Evolutionary conservation across 139 green algal genomes (phyloP).

Genomic region (Spirogloea muscicola): DNA sequence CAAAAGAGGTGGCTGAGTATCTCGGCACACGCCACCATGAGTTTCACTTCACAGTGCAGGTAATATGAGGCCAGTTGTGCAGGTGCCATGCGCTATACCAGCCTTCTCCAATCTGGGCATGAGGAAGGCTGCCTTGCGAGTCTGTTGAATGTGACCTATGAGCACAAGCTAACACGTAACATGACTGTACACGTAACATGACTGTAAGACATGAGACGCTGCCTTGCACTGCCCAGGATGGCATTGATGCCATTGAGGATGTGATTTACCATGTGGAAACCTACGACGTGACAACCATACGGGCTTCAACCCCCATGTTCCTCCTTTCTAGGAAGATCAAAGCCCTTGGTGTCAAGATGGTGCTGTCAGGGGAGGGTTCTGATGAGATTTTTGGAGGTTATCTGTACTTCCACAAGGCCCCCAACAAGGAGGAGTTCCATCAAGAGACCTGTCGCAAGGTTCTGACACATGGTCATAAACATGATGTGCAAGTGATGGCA

Average conservation of each 20-base stretch:
- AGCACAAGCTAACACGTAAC: too few relatives aligned
- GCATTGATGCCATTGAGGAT: slow-evolving; percentile 66
- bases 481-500: slow-evolving; percentile 92
- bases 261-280: slow-evolving; percentile 92
- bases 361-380: slow-evolving; percentile 88
- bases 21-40: slow-evolving; percentile 94
- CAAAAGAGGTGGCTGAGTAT: slow-evolving; percentile 79
- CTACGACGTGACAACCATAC: slow-evolving; percentile 49
- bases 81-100: not conserved
- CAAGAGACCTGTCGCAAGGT: slow-evolving; percentile 18
- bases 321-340: slow-evolving; percentile 93
- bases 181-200: too few relatives aligned
- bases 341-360: slow-evolving; percentile 87
- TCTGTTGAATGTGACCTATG: too few relatives aligned
- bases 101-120: not conserved
- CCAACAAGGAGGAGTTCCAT: slow-evolving; percentile 52
- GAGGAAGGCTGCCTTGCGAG: too few relatives aligned
- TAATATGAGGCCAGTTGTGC: too few relatives aligned
- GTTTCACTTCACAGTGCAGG: slow-evolving; percentile 84
- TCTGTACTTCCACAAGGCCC: slow-evolving; percentile 71
- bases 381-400: slow-evolving; percentile 97
- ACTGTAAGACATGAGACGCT: not conserved
- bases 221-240: not conserved
- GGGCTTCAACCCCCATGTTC: slow-evolving; percentile 93
- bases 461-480: too few relatives aligned